phyloP scores from a whole-genome alignment of 2,329 filamentous ascomycete genomes.

The Sporothrix euskadiensis region DNA sequence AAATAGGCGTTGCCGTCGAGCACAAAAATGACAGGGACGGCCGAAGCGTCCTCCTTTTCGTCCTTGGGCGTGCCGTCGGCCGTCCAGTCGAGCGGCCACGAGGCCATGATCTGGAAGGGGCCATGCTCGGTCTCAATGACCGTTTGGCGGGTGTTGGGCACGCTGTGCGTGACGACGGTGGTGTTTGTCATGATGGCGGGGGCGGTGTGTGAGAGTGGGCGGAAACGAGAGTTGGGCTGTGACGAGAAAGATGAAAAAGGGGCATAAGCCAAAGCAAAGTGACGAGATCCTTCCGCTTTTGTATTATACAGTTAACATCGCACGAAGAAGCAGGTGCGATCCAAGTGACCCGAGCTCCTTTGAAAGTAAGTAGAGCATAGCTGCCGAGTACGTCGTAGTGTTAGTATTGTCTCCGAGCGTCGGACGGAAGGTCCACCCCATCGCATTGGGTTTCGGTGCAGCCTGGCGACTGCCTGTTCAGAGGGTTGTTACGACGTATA shows the following conservation, averaged over 20 bases:
- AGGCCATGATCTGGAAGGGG: slow-evolving; percentile 23
- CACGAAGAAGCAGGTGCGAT: background rate
- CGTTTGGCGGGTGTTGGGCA: slow-evolving; percentile 27
- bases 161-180: background rate
- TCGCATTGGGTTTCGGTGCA: background rate
- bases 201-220: background rate
- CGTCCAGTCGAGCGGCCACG: slow-evolving; percentile 29
- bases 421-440: background rate
- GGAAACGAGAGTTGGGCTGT: background rate
- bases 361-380: too few species aligned
- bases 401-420: slow-evolving; percentile 10
- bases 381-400: background rate
- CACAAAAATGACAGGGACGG: slow-evolving; percentile 23
- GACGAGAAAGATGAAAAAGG: background rate
- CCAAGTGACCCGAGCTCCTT: background rate
- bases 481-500: background rate
- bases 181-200: background rate
- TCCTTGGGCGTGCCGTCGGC: slow-evolving; percentile 16
- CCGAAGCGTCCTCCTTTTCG: background rate
- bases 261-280: too few species aligned
- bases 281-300: background rate
- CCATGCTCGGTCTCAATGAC: slow-evolving; percentile 26
- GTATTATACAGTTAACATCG: background rate
- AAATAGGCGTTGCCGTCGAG: slow-evolving; percentile 30
- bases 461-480: background rate